Base-by-base conservation (phyloP, 1,284 basidiomycete genomes). In the Bondarzewia mesenterica region DNA sequence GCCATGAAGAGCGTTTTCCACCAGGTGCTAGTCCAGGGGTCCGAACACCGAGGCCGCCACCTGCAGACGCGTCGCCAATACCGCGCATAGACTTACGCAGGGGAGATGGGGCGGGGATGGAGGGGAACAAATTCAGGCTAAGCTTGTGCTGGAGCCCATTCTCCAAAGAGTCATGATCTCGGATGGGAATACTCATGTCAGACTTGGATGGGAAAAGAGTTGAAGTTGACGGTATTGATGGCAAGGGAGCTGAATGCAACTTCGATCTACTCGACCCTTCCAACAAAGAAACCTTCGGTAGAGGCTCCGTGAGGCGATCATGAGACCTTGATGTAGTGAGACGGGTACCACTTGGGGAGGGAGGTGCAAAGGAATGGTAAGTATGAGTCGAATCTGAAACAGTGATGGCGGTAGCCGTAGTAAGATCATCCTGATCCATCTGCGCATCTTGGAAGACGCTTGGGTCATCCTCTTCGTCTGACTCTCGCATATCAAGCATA, bases 1-100 rank as follows among this genome's bases (percentile, higher is more conserved):
- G 61, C 86, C 87, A 89, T 1, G 86, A 89, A 12, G 83, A 81
- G 22, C 86, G 77, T 56, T 85, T 85, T 4, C 75, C 75, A 15
- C 75, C 76, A 12, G 68, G 57, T 10, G 66, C 69, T 16, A 64
- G 53, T 7, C 67, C 67, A 40, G 68, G 65, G 5, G 76, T 72
- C 8, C n/a, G 29, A 44, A 72, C 73, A 1, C 74, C 71, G 3
- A 51, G 52, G 16, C 44, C 52, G 18, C 52, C 39, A 3, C 68
- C 64, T 7, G 63, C 50, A 1, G 72, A 69, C 22, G 70, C 63
- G 37, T 83, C 82, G 25, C 71, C 69, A 21, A 66, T 58, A 15
- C 67, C 56, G 25, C 77, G 77, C 51, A 76, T 73, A 0, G 82
- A 85, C 62, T 87, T 88, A 27, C 79, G 77, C 38, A 86, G 63